Evolutionary conservation across 2,329 filamentous ascomycete genomes (phyloP).

Genomic region (Cladobotryum protrusum): DNA sequence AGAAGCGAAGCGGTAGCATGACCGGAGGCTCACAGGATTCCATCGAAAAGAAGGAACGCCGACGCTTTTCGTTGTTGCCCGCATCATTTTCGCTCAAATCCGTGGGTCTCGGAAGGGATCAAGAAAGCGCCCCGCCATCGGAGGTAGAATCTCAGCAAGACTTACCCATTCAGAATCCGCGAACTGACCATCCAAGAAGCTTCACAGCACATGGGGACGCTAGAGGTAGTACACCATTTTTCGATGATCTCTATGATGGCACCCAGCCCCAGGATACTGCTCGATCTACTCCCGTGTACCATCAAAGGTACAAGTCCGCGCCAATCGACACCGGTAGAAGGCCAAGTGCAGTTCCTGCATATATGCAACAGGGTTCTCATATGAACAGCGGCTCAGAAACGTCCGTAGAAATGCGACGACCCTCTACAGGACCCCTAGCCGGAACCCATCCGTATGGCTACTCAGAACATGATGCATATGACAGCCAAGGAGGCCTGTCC

Average conservation of each 20-base stretch:
- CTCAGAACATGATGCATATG: conserved; percentile 37
- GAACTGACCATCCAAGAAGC: conserved; percentile 23
- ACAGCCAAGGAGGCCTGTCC: conserved; percentile 32
- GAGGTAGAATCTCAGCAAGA: conserved; percentile 46
- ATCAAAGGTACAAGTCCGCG: conserved; percentile 36
- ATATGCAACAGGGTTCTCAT: conserved; percentile 39
- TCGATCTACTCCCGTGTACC: conserved; percentile 28
- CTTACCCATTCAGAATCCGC: conserved; percentile 44
- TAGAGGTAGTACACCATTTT: conserved; percentile 31
- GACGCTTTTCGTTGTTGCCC: conserved; percentile 67
- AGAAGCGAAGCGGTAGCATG: conserved; percentile 65
- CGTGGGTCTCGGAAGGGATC: conserved; percentile 54
- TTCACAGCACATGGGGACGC: conserved; percentile 32
- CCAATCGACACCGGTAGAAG: conserved; percentile 32
- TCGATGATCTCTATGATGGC: conserved; percentile 35
- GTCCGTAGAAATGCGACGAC: conserved; percentile 43
- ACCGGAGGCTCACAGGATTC: conserved; percentile 46
- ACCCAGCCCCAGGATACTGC: conserved; percentile 28
- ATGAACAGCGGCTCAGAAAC: conserved; percentile 49
- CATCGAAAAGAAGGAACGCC: conserved; percentile 51
- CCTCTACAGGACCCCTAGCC: conserved; percentile 32
- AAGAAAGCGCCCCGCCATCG: conserved; percentile 40
- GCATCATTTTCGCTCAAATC: conserved; percentile 58
- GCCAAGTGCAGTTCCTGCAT: conserved; percentile 40
- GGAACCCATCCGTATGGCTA: conserved; percentile 40